A percentile compares a stretch with the other conserved stretches of the same genome.
Conservation (phyloP, 1,284 basidiomycete species). For the Boletus smithii region DNA sequence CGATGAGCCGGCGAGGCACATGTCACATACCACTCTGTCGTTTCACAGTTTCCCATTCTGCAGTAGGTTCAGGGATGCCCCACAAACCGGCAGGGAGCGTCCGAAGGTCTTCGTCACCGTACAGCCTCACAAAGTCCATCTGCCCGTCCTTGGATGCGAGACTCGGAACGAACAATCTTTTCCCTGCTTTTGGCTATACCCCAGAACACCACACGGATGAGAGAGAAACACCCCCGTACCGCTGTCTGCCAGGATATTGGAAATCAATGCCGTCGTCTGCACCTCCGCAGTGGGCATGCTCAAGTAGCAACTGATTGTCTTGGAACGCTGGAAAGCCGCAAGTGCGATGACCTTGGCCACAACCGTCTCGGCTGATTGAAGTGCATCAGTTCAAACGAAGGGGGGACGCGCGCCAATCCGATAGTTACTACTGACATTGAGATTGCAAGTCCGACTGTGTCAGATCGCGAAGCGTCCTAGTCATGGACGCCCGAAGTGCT, state of each 20-base stretch:
- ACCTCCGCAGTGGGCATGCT: conserved; percentile 74
- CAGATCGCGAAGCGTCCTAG: conserved; percentile 42
- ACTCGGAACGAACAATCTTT: conserved; percentile 68
- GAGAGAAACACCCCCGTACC: conserved; percentile 19
- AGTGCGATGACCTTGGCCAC: conserved; percentile 45
- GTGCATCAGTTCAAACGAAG: background rate
- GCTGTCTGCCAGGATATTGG: conserved; percentile 22
- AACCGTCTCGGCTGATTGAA: conserved; percentile 50
- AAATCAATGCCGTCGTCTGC: conserved; percentile 49
- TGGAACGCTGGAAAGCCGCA: conserved; percentile 48
- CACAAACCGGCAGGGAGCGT: conserved; percentile 58
- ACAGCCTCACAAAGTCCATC: conserved; percentile 67
- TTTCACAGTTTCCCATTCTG: conserved; percentile 40
- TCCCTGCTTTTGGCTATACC: conserved; percentile 42
- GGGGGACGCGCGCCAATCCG: background rate
- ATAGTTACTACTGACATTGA: conserved; percentile 50
- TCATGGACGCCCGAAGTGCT: conserved; percentile 50
- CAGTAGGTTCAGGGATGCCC: conserved; percentile 70
- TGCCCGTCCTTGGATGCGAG: conserved; percentile 44
- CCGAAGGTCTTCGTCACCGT: conserved; percentile 54
- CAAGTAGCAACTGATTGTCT: conserved; percentile 66
- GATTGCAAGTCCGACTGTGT: conserved; percentile 45
- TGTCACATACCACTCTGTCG: conserved; percentile 52
- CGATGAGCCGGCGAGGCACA: conserved; percentile 3
- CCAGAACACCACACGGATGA: background rate